Percentiles rank a stretch among this genome's conserved stretches.
These are phyloP conservation scores for Phaeosphaeria sp. DNA, from an alignment of 2,329 filamentous ascomycete genomes.

Conservation along the genomic window DNA sequence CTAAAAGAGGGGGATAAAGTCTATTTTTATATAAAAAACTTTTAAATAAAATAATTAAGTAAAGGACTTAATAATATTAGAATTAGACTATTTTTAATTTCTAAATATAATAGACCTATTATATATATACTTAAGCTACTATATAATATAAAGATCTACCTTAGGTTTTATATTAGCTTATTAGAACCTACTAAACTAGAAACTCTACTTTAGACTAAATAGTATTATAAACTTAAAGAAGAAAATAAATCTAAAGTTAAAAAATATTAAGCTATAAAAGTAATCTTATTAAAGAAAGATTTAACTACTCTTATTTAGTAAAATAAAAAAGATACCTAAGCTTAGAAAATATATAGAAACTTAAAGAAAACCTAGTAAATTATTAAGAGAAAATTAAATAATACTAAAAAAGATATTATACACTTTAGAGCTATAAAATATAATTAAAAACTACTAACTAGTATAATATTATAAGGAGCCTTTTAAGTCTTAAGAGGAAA, in stretches of 20 bases:
- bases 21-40: conserved; percentile 11
- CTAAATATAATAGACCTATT: conserved; percentile 1
- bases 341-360: not conserved
- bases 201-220: not conserved
- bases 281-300: not conserved
- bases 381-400: not conserved
- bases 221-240: not conserved
- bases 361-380: not conserved
- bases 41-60: conserved; percentile 7
- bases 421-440: too few relatives aligned
- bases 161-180: not conserved
- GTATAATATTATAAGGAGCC: too few relatives aligned
- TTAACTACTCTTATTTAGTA: conserved; percentile 2
- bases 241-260: not conserved
- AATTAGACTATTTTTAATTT: conserved; percentile 6
- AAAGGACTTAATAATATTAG: conserved; percentile 4
- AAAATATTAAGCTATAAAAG: not conserved
- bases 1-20: conserved; percentile 13
- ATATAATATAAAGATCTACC: not conserved
- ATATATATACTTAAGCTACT: conserved; percentile 5
- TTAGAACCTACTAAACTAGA: not conserved
- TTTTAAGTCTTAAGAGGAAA: too few relatives aligned
- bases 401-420: too few relatives aligned
- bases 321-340: not conserved
- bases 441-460: too few relatives aligned